Evolutionary conservation across 2,329 filamentous ascomycete genomes (phyloP).

Genomic region (Paraconiothyrium sp.): DNA sequence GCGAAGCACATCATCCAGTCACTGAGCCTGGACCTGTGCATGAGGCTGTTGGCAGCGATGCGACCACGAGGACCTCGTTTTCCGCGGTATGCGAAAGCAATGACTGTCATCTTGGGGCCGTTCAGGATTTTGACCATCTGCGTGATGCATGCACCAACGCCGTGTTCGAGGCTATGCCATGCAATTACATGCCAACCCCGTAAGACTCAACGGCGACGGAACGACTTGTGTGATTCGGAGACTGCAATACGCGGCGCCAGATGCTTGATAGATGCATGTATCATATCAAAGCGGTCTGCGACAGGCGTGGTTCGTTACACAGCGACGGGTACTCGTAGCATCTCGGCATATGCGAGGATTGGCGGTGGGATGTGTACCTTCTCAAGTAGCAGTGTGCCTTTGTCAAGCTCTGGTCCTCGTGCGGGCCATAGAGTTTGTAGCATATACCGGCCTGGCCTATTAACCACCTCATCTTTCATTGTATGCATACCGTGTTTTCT

Average conservation of each 20-base stretch:
- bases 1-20: background rate
- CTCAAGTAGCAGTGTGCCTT: background rate
- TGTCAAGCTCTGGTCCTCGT: background rate
- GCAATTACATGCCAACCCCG: background rate
- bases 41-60: background rate
- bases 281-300: background rate
- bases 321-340: background rate
- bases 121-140: background rate
- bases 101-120: background rate
- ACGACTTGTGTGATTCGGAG: background rate
- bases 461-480: background rate
- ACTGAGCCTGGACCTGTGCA: background rate
- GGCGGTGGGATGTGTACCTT: constrained; percentile 1
- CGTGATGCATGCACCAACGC: background rate
- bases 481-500: no score
- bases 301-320: background rate
- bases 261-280: background rate
- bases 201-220: background rate
- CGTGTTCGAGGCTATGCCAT: background rate
- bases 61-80: no score
- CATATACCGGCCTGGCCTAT: background rate
- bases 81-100: background rate
- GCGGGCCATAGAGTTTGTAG: background rate
- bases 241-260: background rate
- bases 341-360: background rate